A percentile compares a stretch with the other conserved stretches of the same genome.
Evolutionary conservation across 306 rosid species (phyloP).

Genomic region (Fagus sylvatica): DNA sequence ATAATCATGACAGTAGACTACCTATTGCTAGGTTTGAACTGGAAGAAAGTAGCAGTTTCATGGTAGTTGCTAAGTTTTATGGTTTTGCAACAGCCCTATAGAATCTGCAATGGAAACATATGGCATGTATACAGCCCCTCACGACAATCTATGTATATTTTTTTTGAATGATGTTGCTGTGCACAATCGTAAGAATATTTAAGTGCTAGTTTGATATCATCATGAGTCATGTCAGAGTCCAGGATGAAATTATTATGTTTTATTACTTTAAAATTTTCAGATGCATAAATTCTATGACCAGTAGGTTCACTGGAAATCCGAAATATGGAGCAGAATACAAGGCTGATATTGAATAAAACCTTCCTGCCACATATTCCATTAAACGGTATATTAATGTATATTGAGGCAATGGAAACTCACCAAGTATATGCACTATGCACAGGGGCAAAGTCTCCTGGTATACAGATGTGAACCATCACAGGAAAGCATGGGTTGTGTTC

Average conservation of each 20-base stretch:
- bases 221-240: neutral
- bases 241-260: neutral
- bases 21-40: too few relatives aligned
- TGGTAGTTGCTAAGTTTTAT: too few relatives aligned
- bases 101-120: too few relatives aligned
- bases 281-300: neutral
- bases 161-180: neutral
- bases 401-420: conserved; percentile 38
- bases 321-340: neutral
- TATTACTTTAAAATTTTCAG: neutral
- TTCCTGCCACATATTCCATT: neutral
- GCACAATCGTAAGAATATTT: neutral
- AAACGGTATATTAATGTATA: neutral
- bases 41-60: too few relatives aligned
- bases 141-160: neutral
- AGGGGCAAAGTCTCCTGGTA: conserved; percentile 91
- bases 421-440: conserved; percentile 58
- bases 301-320: neutral
- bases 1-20: too few relatives aligned
- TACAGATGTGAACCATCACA: conserved; percentile 85
- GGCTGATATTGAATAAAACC: neutral
- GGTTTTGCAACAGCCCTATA: too few relatives aligned
- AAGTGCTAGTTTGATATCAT: neutral
- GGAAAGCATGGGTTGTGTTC: conserved; percentile 62
- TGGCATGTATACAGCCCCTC: neutral